Evolutionary conservation across 2,329 filamentous ascomycete genomes (phyloP).

Genomic region (Aspergillus spinulosporus): DNA sequence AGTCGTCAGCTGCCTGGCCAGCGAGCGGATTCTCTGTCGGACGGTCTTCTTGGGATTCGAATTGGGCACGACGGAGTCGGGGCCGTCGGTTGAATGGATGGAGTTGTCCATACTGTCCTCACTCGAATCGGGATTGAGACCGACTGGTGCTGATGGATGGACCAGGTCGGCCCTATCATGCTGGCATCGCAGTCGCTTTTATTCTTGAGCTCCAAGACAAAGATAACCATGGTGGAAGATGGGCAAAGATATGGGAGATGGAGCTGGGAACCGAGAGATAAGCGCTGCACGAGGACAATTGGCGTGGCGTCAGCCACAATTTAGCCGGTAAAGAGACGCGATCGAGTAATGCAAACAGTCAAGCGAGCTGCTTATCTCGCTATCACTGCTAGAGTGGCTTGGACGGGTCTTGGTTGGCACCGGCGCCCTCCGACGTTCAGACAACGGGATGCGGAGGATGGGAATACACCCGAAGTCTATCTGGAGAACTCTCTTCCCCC

Average conservation of each 20-base stretch:
- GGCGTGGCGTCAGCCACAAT: not conserved
- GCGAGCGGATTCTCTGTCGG: not conserved
- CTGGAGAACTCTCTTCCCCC: not conserved
- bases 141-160: not conserved
- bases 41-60: slow-evolving; percentile 3
- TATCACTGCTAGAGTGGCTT: not conserved
- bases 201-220: not conserved
- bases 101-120: slow-evolving; percentile 2
- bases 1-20: slow-evolving; percentile 3
- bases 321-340: not conserved
- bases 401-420: not conserved
- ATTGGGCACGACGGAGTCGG: slow-evolving; percentile 1
- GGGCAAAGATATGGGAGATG: not conserved
- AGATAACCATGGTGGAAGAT: not conserved
- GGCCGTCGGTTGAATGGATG: slow-evolving; percentile 6
- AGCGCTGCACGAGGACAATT: not conserved
- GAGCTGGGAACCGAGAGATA: not conserved
- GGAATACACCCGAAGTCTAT: not conserved
- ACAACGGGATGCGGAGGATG: not conserved
- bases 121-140: not conserved
- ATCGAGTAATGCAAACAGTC: not conserved
- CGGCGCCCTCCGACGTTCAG: not conserved
- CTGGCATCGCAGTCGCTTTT: not conserved
- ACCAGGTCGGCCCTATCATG: not conserved
- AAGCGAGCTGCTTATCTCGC: not conserved